Evolutionary conservation across 2,329 filamentous ascomycete species (phyloP).

Genomic region (Coleophoma cylindrospora): DNA sequence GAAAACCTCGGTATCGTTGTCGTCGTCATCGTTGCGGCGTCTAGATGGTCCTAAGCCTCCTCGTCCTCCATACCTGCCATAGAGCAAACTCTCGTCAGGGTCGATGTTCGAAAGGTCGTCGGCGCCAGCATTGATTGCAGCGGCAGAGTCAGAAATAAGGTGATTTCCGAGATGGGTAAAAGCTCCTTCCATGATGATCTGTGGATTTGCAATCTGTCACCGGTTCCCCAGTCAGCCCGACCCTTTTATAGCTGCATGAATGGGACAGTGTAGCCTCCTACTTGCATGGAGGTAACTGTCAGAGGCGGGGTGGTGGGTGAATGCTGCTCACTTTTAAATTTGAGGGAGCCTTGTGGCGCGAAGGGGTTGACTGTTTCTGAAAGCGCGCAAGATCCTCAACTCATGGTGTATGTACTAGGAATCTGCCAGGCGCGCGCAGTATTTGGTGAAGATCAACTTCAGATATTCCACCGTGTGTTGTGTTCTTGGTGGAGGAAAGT

Average conservation of each 20-base stretch:
- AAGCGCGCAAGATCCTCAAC: constrained; percentile 18
- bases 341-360: constrained; percentile 25
- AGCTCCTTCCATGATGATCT: constrained; percentile 67
- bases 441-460: constrained; percentile 1
- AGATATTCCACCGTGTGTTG: background rate
- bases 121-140: constrained; percentile 78
- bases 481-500: constrained; percentile 5
- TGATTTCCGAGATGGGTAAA: constrained; percentile 88
- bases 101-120: constrained; percentile 69
- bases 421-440: constrained; percentile 11
- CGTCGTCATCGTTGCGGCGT: constrained; percentile 79
- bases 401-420: constrained; percentile 16
- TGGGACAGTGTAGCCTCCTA: background rate
- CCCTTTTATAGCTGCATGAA: background rate
- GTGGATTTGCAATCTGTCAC: constrained; percentile 7
- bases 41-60: constrained; percentile 40
- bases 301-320: constrained; percentile 1
- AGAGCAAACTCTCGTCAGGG: constrained; percentile 76
- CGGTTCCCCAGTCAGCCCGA: constrained; percentile 6
- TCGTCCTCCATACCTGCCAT: constrained; percentile 60
- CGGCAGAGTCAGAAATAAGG: constrained; percentile 76
- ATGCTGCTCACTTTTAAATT: constrained; percentile 10
- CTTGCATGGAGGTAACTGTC: background rate
- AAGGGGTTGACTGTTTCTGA: constrained; percentile 16
- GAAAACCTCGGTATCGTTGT: constrained; percentile 78